Base-by-base conservation (phyloP, 805 yeast species). In the Monosporozyma yasuniensis region DNA sequence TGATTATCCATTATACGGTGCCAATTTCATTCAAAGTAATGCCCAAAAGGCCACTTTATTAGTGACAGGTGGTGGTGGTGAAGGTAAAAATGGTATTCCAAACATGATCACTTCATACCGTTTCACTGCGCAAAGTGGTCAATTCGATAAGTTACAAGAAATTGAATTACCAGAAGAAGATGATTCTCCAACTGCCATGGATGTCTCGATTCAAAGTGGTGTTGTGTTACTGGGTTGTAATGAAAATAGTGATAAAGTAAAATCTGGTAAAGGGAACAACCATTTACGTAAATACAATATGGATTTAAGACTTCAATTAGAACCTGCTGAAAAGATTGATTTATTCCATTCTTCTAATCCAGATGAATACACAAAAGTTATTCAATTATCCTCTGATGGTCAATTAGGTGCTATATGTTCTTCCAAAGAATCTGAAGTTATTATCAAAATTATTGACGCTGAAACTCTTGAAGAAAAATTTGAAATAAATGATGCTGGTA, bases 61-160 rank as follows among this genome's bases (percentile, higher is more conserved):
- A 43, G 84, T 84, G 30, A 81, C 87, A 4, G 98, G 98, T 32
- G 98, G 98, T 42, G 97, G 97, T 27, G 98, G 98, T 27, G 96
- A 87, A 65, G 96, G 96, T 14, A 83, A 82, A 60, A 85, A 90
- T 61, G 97, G 97, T 34, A 82, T 91, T 49, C 86, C 91, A 37
- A 91, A 91, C 67, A 87, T 84, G 63, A 70, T 91, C 56, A 78
- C 88, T 8, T 32, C 39, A 19, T 19, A 30, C 19, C n/a, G 46
- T 19, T 30, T 44, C 71, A 61, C 16, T 65, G 83, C 51, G 80
- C 77, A 56, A 71, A 78, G 52, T 77, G 38, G 73, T 56, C 16
- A 44, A 14, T 44, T 44, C 14, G 37, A 44, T 19, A 32, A 30
- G 12, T 44, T 44, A 21, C 68, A 85, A 50, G 93, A 85, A 57